Evolutionary conservation across 1,284 basidiomycete genomes (phyloP).

Genomic region (Fomitopsis pinicola): DNA sequence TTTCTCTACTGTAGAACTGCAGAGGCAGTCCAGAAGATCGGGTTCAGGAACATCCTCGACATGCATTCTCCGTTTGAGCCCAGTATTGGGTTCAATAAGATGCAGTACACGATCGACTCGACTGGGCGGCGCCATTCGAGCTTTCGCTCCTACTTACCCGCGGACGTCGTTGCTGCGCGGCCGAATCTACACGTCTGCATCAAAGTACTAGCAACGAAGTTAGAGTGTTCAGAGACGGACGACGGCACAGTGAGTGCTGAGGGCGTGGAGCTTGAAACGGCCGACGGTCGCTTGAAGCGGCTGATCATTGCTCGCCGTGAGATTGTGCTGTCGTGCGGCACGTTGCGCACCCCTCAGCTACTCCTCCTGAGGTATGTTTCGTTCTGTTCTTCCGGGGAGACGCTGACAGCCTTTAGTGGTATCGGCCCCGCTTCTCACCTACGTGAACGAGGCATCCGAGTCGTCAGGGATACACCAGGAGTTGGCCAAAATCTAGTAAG

Average conservation of each 20-base stretch:
- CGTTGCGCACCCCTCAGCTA: constrained; percentile 29
- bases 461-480: constrained; percentile 28
- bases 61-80: constrained; percentile 4
- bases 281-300: constrained; percentile 4
- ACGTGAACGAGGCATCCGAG: constrained; percentile 20
- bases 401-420: constrained; percentile 13
- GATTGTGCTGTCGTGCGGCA: constrained; percentile 29
- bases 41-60: constrained; percentile 1
- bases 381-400: not conserved
- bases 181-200: constrained; percentile 24
- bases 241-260: constrained; percentile 4
- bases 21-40: not conserved
- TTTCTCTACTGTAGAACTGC: not conserved
- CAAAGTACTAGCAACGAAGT: constrained; percentile 14
- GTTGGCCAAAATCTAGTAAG: constrained; percentile 21
- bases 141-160: constrained; percentile 1
- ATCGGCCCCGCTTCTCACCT: constrained; percentile 29
- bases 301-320: constrained; percentile 22
- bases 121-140: not conserved
- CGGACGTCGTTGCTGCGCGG: not conserved
- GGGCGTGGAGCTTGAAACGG: constrained; percentile 6
- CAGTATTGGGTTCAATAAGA: constrained; percentile 1
- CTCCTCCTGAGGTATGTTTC: constrained; percentile 29
- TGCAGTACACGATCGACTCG: constrained; percentile 1
- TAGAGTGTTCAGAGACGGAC: constrained; percentile 1